Evolutionary conservation across 441 rosid genomes (phyloP).

Genomic region (Iberis amara): DNA sequence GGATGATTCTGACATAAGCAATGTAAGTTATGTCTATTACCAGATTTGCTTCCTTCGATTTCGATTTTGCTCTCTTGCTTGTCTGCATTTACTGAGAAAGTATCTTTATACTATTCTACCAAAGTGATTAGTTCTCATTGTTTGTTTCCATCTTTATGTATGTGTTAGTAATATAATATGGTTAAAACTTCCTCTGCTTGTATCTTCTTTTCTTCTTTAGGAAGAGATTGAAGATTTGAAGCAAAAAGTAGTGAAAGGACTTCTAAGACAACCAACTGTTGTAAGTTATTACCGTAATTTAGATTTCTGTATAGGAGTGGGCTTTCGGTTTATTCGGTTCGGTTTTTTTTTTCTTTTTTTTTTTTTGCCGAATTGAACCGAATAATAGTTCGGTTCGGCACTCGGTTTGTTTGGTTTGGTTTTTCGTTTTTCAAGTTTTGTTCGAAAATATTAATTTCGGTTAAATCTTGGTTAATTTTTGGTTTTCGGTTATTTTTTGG

Average conservation of each 20-base stretch:
- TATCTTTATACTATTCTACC: neutral
- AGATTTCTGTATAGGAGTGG: neutral
- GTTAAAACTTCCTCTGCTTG: neutral
- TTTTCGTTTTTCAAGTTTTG: too few species aligned
- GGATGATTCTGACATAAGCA: slow-evolving; percentile 31
- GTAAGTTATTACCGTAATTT: slow-evolving; percentile 18
- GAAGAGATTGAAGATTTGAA: slow-evolving; percentile 29
- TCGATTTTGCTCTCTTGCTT: neutral
- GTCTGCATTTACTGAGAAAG: neutral
- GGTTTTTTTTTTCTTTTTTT: too few species aligned
- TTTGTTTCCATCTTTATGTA: too few species aligned
- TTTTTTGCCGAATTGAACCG: too few species aligned
- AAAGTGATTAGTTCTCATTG: neutral
- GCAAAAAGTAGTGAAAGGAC: slow-evolving; percentile 25
- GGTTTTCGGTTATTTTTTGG: too few species aligned
- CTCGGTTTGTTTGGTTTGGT: too few species aligned
- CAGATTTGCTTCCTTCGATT: neutral
- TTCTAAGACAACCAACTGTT: slow-evolving; percentile 29
- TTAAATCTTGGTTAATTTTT: too few species aligned
- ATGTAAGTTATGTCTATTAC: slow-evolving; percentile 18
- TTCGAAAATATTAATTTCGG: neutral
- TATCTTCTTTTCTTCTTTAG: slow-evolving; percentile 14
- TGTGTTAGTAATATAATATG: too few species aligned
- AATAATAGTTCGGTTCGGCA: too few species aligned
- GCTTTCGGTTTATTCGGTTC: too few species aligned